Conservation (phyloP, 1,284 basidiomycete genomes). For the Garcileccinum viscosum region DNA sequence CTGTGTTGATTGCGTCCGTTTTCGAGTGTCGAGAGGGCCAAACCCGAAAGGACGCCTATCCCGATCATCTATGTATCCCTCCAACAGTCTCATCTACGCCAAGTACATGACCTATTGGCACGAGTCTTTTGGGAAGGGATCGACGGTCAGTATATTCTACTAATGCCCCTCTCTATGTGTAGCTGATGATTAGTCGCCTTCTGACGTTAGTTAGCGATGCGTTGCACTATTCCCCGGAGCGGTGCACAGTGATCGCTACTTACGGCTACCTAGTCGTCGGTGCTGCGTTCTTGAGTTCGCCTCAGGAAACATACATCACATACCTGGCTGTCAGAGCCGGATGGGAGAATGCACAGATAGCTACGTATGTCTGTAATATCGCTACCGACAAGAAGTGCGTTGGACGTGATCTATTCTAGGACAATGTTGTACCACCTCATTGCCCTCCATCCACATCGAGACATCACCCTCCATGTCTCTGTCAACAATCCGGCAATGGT, state of each 20-base stretch:
- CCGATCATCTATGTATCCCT: slow-evolving; percentile 72
- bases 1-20: slow-evolving; percentile 13
- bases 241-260: slow-evolving; percentile 71
- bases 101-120: slow-evolving; percentile 71
- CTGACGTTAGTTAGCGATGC: slow-evolving; percentile 65
- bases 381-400: neutral
- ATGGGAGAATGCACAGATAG: slow-evolving; percentile 79
- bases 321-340: slow-evolving; percentile 76
- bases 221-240: slow-evolving; percentile 68
- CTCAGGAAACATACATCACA: slow-evolving; percentile 79
- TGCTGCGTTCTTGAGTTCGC: slow-evolving; percentile 77
- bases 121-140: slow-evolving; percentile 77
- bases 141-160: slow-evolving; percentile 53
- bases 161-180: neutral
- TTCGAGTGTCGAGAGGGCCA: slow-evolving; percentile 61
- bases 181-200: slow-evolving; percentile 3
- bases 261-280: slow-evolving; percentile 77
- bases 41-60: slow-evolving; percentile 45
- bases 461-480: slow-evolving; percentile 81
- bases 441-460: slow-evolving; percentile 68
- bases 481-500: slow-evolving; percentile 82
- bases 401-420: slow-evolving; percentile 43
- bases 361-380: slow-evolving; percentile 55
- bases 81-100: slow-evolving; percentile 61
- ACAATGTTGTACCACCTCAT: slow-evolving; percentile 80